Base-by-base conservation (phyloP, 2,329 filamentous ascomycete species). In the Pseudogymnoascus sp. region DNA sequence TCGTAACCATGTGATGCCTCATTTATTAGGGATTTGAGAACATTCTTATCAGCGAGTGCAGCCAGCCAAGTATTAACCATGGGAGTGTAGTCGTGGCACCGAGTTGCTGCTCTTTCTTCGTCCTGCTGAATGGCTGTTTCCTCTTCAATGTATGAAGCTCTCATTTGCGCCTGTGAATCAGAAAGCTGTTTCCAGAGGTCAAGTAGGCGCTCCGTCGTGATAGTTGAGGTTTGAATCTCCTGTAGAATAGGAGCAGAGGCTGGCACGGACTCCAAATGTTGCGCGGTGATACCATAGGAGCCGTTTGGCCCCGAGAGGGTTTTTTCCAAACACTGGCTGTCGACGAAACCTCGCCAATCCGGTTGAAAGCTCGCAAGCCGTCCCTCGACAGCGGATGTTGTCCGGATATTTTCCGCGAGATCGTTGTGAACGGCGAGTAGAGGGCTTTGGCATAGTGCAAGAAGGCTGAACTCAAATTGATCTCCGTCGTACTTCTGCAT, bases 391-490 rank as follows among this genome's bases (percentile, higher is more conserved):
- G 69, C 69, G 5, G 71, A 66, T 31, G 83, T 66, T 16, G 73
- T 72, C 66, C 78, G 73, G 63, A 81, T 70, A 53, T 77, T 78
- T 23, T 70, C 65, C 1, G 78, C 77, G 21, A 87, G 77, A 4
- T 74, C 50, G 3, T 60, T 60, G 14, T 68, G 69, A 16, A 72
- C 65, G 7, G 61, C 65, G 7, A 62, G 72, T 0, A 89, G 74
- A 0, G 90, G 87, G 64, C 88, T 89, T 64, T 84, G 82, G 66
- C 88, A 89, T 1, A 96, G 77, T 23, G 90, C 87, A 59, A 96
- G 80, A 38, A 96, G 83, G 66, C 85, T 92, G 76, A 91, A 96
- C n/a, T 87, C 83, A 31, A 90, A 81, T 61, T 85, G 81, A 10
- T 81, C 84, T 36, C 84, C 85, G 66, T 84, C 83, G 66, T 88